Conservation (phyloP, 176 grass and related monocot genomes). For the Phoenix dactylifera region DNA sequence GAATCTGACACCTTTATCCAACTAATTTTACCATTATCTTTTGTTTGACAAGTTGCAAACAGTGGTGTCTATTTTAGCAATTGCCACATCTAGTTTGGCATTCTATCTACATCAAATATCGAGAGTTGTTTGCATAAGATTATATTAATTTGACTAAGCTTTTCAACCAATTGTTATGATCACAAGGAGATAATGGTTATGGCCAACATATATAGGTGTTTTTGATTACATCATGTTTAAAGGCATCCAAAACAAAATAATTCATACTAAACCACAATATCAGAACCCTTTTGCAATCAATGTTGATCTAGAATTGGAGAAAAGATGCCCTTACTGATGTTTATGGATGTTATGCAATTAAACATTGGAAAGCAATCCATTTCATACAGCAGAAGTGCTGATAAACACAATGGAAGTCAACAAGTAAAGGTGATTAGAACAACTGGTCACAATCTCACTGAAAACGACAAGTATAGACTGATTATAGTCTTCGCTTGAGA, state of each 20-base stretch:
- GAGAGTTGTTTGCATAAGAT: neutral
- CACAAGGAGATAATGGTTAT: neutral
- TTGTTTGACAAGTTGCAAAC: conserved; percentile 1
- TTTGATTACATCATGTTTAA: neutral
- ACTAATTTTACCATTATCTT: neutral
- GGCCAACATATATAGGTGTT: too few species aligned
- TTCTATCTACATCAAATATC: neutral
- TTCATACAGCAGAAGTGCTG: conserved; percentile 3
- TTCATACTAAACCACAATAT: neutral
- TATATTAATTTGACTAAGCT: neutral
- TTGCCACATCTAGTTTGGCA: neutral
- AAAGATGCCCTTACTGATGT: neutral
- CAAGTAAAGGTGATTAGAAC: conserved; percentile 44
- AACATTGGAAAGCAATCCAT: neutral
- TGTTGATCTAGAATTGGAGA: neutral
- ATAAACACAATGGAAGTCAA: conserved; percentile 36
- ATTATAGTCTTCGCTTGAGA: neutral
- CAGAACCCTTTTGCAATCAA: neutral
- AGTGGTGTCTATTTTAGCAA: neutral
- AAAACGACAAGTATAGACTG: conserved; percentile 25
- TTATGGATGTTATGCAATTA: too few species aligned
- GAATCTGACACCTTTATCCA: conserved; percentile 43
- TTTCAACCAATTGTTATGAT: neutral
- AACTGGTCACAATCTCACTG: conserved; percentile 46
- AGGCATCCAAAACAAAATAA: neutral